A percentile compares a stretch with the other conserved stretches of the same genome.
phyloP scores from a whole-genome alignment of 2,329 filamentous ascomycete species.

The Penicillium rolfsii region DNA sequence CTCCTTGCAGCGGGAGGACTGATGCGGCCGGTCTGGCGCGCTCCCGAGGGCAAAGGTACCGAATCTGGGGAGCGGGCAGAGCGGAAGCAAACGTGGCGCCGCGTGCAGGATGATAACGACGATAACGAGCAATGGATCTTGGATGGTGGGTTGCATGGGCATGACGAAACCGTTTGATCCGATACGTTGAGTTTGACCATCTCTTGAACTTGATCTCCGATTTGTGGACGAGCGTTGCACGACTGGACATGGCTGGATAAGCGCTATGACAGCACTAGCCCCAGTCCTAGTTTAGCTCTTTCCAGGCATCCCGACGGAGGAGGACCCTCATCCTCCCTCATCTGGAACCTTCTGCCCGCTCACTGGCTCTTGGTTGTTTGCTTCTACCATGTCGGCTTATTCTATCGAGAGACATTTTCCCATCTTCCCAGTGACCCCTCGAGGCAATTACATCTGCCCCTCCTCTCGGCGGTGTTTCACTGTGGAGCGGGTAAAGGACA shows the following conservation, averaged over 20 bases:
- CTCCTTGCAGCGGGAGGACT: slow-evolving; percentile 49
- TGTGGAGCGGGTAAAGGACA: neutral
- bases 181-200: neutral
- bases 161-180: slow-evolving; percentile 18
- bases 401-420: neutral
- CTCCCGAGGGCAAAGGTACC: slow-evolving; percentile 33
- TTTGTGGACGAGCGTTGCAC: neutral
- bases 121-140: slow-evolving; percentile 54
- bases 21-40: slow-evolving; percentile 51
- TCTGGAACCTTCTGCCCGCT: neutral
- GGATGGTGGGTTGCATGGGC: slow-evolving; percentile 49
- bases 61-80: slow-evolving; percentile 34
- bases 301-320: neutral
- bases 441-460: neutral
- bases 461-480: neutral
- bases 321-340: neutral
- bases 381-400: neutral
- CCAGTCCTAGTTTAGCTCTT: neutral
- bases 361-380: neutral
- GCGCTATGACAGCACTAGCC: neutral
- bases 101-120: slow-evolving; percentile 52
- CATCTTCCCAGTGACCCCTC: neutral
- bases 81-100: slow-evolving; percentile 49
- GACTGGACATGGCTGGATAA: neutral
- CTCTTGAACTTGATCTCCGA: neutral